Evolutionary conservation across 208 protist genomes (phyloP), one percentile per base, ranked within the genome.

Genomic region (Balamuthia mandrillaris): DNA sequence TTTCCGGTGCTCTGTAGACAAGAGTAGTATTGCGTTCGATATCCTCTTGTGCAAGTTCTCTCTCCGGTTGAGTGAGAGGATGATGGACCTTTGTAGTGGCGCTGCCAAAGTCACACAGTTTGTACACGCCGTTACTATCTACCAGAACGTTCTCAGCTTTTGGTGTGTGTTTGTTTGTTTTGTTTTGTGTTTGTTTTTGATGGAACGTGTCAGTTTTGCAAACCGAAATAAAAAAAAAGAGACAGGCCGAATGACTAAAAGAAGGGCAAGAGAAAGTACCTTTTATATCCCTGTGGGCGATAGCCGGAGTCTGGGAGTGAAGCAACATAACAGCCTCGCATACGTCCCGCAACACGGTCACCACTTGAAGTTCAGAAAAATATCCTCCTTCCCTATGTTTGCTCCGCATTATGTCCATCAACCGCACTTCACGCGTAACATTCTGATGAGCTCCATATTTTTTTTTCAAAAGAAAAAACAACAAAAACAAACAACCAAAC

Each of bases 61-160:
- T 45, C 74, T 81, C 51, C 16, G 74, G 21, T n/a, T n/a, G 27
- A 4, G 74, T 81, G 33, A 47, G 35, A 6, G 74, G 74, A 35
- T 63, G 54, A 24, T 81, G 74, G 33, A 31, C 45, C 21, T 65
- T 37, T 1, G 74, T 44, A 0, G 74, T 81, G 18, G 74, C 45
- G 39, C 74, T 81, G 18, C 74, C 74, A 81, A 81, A 81, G 42
- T 81, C 74, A 29, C 74, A 81, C 33, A 81, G 74, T 52, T 81
- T 81, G 74, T 81, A 81, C 39, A 52, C 74, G 9, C 74, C 74
- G 45, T 81, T 52, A 37, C 63, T 81, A 42, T 52, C 74, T 52
- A 81, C 16, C 31, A 81, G 51, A 45, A 81, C 74, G 27, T 81
- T 81, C 54, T 81, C 74, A 18, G 63, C 74, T 77, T 7, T 21